Evolutionary conservation across 1,139 yeast species (phyloP), one percentile per base, ranked within the genome.

Genomic region (Pichia terricola): DNA sequence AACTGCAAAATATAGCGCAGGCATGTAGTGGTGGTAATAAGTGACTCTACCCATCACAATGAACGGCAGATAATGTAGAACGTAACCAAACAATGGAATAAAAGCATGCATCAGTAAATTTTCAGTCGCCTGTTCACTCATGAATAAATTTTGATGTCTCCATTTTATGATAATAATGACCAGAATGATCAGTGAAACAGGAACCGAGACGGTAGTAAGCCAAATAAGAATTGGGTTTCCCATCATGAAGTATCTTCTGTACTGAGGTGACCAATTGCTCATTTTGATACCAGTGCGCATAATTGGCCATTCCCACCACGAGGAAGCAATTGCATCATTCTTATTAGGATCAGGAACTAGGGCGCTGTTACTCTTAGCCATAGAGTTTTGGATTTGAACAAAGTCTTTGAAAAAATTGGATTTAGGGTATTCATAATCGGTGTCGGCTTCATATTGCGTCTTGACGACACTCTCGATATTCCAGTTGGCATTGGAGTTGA

Each of bases 301-400:
- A 5, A 76, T 67, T 34, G 91, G 89, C 94, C 94, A 83, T 64
- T 83, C 81, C 89, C 91, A 83, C 77, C 88, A 81, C 45, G 69
- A 63, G 11, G 88, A 79, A 2, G 87, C 78, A 48, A 83, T 64
- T 37, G 64, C 66, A 55, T 83, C 94, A 50, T 62, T 68, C 53
- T 80, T 81, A 54, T 82, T 85, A 2, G 71, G 72, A 58, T 83
- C 94, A 0, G 91, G 89, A 3, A 81, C 70, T 44, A 83, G 65
- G 0, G 89, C 94, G 58, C 77, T 82, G 55, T 83, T 83, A 0
- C 87, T 77, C 1, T 88, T 78, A 66, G 82, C 80, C 94, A 83
- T 83, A 3, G 86, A 86, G 54, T 75, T 77, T 56, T 83, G 83
- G 35, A 80, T 65, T 53, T 79, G 62, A n/a, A 81, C 56, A 55